phyloP scores from a whole-genome alignment of 768 basidiomycete genomes.

The Gautieria morchelliformis region DNA sequence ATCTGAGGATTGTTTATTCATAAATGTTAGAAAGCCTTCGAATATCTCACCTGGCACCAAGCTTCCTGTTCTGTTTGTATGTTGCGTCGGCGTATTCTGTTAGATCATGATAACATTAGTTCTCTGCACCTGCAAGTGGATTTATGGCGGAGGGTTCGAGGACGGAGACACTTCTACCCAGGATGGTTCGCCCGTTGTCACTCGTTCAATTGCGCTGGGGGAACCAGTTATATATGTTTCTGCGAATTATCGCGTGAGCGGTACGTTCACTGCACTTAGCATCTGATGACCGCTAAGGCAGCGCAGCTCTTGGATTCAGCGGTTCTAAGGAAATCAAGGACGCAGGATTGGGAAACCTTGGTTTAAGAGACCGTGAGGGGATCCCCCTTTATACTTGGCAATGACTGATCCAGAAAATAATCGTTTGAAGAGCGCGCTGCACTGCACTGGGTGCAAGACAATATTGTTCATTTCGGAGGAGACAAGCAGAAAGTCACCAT shows the following conservation, averaged over 20 bases:
- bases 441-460: conserved; percentile 56
- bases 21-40: conserved; percentile 16
- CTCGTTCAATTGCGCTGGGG: conserved; percentile 32
- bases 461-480: conserved; percentile 56
- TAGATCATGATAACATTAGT: too few relatives aligned
- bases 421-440: conserved; percentile 38
- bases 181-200: conserved; percentile 33
- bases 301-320: conserved; percentile 42
- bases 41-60: conserved; percentile 8
- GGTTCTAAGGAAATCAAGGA: conserved; percentile 41
- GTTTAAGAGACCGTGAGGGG: conserved; percentile 49
- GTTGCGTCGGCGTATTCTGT: background rate
- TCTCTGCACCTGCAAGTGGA: conserved; percentile 29
- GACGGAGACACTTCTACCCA: conserved; percentile 21
- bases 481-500: conserved; percentile 52
- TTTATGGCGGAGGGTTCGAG: conserved; percentile 29
- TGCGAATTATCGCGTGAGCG: conserved; percentile 38
- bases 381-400: background rate
- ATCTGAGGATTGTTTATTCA: conserved; percentile 21
- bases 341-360: conserved; percentile 50
- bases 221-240: conserved; percentile 42
- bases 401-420: background rate
- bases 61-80: conserved; percentile 18
- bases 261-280: conserved; percentile 12
- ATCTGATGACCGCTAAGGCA: conserved; percentile 1